Base-by-base conservation (phyloP, 306 rosid genomes). In the Vicia faba region DNA sequence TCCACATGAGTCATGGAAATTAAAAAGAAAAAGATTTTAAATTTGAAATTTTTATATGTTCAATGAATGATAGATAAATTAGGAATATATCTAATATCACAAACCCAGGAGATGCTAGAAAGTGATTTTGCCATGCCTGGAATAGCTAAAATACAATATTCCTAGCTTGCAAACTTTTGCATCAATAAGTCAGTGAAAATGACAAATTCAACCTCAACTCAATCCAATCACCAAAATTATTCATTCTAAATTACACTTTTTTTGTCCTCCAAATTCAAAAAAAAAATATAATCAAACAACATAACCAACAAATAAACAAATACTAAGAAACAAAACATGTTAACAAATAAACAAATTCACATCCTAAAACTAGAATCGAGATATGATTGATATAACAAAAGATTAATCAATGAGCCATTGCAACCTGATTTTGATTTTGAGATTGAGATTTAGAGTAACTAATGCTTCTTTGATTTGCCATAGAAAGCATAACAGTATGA, bases 401-500 rank as follows among this genome's bases (percentile, higher is more conserved):
- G 14, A 44, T 44, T 7, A 48, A 48, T 23, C 25, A 93, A 51
- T 90, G 93, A 82, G 95, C 97, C 96, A 90, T 84, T 67, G 97
- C 97, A 16, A 84, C 87, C 66, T 61, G 66, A 19, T 61, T 61
- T 23, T 71, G 74, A 2, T 88, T 72, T 16, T 74, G 84, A 48
- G 88, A 79, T 23, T 71, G 74, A 2, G 89, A 74, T 16, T 74
- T 83, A 48, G 89, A 80, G 68, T 72, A 87, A 60, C 59, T 83
- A 23, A 95, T 86, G 63, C 75, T 86, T 85, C 95, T 88, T 66
- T 95, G 99, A 53, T 86, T 51, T 6, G 99, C 95, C 96, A 90
- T 71, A 16, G 99, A 90, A 44, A 95, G 92, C 99, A 95, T 95
- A 16, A 80, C 81, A 56, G 99, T 95, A 20, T 95, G 99, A 74